Conservation (phyloP, 129 eudicot species). For the Centaurea solstitialis region DNA sequence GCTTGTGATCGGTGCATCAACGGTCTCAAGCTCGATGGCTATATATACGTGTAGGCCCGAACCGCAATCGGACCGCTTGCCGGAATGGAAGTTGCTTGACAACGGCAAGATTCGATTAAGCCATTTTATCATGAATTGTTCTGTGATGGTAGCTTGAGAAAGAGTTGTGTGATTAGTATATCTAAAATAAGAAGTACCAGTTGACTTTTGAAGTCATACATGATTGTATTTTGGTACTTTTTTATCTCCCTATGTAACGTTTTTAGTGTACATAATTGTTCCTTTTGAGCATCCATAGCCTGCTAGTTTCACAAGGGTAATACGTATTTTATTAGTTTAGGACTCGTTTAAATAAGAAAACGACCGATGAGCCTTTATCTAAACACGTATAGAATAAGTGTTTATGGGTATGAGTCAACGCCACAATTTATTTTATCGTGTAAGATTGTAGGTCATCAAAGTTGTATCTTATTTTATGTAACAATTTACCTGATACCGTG, state of each 20-base stretch:
- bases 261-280: conserved; percentile 17
- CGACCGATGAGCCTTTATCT: too few relatives aligned
- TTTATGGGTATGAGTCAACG: too few relatives aligned
- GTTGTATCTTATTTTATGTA: too few relatives aligned
- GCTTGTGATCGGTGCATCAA: conserved; percentile 71
- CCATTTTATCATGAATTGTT: conserved; percentile 72
- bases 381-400: too few relatives aligned
- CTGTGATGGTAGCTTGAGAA: conserved; percentile 80
- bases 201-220: conserved; percentile 28
- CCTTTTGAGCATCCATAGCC: background rate
- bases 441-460: too few relatives aligned
- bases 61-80: conserved; percentile 34
- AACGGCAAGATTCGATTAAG: conserved; percentile 51
- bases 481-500: too few relatives aligned
- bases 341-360: too few relatives aligned
- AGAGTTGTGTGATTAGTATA: conserved; percentile 24
- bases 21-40: conserved; percentile 47
- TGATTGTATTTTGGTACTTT: conserved; percentile 23
- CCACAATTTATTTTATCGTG: too few relatives aligned
- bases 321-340: background rate
- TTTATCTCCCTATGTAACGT: conserved; percentile 3
- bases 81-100: conserved; percentile 61
- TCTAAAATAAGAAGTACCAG: conserved; percentile 25
- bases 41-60: conserved; percentile 76
- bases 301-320: too few relatives aligned